A percentile compares a stretch with the other conserved stretches of the same genome.
Evolutionary conservation across 345 rosid species (phyloP).

Genomic region (Aurinia saxatilis): DNA sequence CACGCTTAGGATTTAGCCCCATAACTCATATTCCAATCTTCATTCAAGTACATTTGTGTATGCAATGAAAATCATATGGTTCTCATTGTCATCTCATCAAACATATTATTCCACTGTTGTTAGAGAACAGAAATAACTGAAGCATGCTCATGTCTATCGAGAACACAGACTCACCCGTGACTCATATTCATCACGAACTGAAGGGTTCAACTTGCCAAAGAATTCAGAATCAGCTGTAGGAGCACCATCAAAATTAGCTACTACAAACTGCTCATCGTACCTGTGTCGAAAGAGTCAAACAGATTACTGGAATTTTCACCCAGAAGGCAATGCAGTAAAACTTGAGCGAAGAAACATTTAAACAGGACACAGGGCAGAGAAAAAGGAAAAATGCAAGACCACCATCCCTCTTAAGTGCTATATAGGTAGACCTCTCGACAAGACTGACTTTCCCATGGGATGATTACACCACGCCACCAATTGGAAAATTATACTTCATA

Average conservation of each 20-base stretch:
- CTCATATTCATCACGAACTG: slow-evolving; percentile 74
- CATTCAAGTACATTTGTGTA: background rate
- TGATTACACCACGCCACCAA: slow-evolving; percentile 5
- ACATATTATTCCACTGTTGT: background rate
- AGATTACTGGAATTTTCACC: slow-evolving; percentile 4
- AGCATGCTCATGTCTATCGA: too few relatives aligned
- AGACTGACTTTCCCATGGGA: slow-evolving; percentile 3
- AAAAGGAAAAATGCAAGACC: background rate
- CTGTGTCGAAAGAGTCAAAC: slow-evolving; percentile 33
- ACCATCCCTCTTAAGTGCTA: background rate
- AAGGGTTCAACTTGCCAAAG: slow-evolving; percentile 59
- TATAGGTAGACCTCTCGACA: slow-evolving; percentile 4
- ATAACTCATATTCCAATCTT: background rate
- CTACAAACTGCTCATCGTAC: slow-evolving; percentile 68
- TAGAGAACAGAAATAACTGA: background rate
- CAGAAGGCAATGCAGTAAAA: slow-evolving; percentile 1
- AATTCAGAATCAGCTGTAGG: slow-evolving; percentile 84
- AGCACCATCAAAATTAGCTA: slow-evolving; percentile 72
- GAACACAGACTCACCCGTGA: slow-evolving; percentile 68
- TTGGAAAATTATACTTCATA: background rate
- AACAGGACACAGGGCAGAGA: background rate
- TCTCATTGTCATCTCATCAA: background rate
- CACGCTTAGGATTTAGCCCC: background rate
- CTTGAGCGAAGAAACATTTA: background rate
- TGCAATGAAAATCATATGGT: background rate